Conservation (phyloP, 1,284 basidiomycete species). For the Somion occarium region DNA sequence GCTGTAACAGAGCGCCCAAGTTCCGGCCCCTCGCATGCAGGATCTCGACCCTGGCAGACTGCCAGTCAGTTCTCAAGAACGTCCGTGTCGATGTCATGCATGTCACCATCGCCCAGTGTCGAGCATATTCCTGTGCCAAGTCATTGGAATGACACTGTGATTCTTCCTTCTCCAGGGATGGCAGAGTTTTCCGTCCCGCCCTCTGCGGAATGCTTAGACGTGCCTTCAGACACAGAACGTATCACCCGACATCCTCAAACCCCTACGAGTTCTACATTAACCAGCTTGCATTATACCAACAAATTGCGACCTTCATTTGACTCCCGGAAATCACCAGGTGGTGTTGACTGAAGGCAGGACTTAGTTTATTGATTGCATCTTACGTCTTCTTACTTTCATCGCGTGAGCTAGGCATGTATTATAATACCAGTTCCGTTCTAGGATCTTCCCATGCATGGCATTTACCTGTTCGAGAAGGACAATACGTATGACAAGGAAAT, state of each 20-base stretch:
- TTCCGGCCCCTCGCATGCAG: conserved; percentile 1
- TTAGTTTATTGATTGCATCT: no score
- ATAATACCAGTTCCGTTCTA: no score
- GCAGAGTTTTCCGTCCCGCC: background rate
- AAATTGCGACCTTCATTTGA: background rate
- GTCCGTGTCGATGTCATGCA: background rate
- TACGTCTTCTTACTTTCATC: no score
- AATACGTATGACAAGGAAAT: no score
- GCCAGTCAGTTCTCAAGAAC: conserved; percentile 2
- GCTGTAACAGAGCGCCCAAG: background rate
- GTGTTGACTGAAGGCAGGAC: no score
- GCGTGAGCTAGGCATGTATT: no score
- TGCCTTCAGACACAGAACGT: conserved; percentile 1
- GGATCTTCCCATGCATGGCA: no score
- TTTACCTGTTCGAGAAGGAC: no score
- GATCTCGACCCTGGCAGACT: background rate
- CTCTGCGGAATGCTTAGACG: background rate
- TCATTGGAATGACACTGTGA: background rate
- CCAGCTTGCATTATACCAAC: background rate
- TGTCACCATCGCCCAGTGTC: background rate
- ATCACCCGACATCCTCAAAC: background rate
- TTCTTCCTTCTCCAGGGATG: background rate
- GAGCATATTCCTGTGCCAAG: background rate
- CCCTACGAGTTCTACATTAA: background rate
- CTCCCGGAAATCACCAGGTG: no score